Evolutionary conservation across 345 rosid genomes (phyloP).

Genomic region (Lepidium africanum): DNA sequence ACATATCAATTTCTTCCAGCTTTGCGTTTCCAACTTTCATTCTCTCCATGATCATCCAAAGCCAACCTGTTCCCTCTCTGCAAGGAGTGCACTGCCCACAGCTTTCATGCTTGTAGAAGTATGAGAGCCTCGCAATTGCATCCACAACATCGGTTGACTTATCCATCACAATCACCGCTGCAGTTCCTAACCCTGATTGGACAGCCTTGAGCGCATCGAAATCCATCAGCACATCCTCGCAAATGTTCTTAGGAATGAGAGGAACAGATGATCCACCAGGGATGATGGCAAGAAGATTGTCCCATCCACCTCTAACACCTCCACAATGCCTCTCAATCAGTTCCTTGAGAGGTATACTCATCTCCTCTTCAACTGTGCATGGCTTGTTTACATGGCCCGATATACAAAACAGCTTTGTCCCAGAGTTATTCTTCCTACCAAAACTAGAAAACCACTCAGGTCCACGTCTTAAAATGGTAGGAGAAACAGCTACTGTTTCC

Average conservation of each 20-base stretch:
- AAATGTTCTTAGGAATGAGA: constrained; percentile 68
- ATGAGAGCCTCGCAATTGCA: constrained; percentile 95
- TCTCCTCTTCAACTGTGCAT: constrained; percentile 94
- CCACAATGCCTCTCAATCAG: constrained; percentile 93
- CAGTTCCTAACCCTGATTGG: constrained; percentile 86
- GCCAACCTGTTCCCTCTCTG: constrained; percentile 98
- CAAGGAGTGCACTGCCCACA: constrained; percentile 99
- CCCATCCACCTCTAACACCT: constrained; percentile 97
- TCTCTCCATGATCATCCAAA: constrained; percentile 99
- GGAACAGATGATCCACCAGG: constrained; percentile 98
- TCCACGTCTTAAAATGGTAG: constrained; percentile 90
- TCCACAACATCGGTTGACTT: constrained; percentile 96
- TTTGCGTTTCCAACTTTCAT: constrained; percentile 93
- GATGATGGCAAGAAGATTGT: constrained; percentile 86
- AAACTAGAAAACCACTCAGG: constrained; percentile 99
- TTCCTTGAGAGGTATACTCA: constrained; percentile 92
- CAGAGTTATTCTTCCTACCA: constrained; percentile 90
- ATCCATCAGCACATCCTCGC: constrained; percentile 94
- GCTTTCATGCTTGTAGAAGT: constrained; percentile 97
- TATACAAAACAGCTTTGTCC: constrained; percentile 77
- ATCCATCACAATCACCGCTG: constrained; percentile 98
- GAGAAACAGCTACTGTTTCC: constrained; percentile 96
- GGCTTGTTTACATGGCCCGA: constrained; percentile 96
- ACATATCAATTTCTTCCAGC: constrained; percentile 97
- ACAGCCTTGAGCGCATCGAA: constrained; percentile 98